Conservation (phyloP, 1,284 basidiomycete species). For the Wallemia mellicola region DNA sequence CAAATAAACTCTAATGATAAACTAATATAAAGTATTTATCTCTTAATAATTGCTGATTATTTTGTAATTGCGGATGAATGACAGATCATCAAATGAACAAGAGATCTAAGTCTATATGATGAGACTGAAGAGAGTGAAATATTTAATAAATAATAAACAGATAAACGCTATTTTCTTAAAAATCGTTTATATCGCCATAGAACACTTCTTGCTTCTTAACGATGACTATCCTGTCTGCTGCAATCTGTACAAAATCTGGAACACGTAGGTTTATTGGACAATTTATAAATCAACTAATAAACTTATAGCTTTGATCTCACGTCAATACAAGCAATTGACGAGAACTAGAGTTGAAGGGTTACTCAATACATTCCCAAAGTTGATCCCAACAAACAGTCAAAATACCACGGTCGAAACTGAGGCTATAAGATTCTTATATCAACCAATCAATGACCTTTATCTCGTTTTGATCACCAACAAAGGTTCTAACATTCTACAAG, state of each 20-base stretch:
- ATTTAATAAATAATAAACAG: no score
- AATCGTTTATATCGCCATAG: no score
- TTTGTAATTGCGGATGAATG: no score
- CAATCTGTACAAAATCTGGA: conserved; percentile 74
- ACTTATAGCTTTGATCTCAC: conserved; percentile 58
- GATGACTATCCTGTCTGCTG: conserved; percentile 68
- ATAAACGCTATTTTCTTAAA: no score
- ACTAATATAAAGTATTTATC: no score
- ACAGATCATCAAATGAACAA: no score
- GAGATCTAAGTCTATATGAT: no score
- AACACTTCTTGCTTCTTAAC: background rate
- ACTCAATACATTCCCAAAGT: conserved; percentile 85
- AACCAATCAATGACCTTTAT: conserved; percentile 90
- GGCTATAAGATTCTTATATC: conserved; percentile 91
- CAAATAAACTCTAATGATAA: no score
- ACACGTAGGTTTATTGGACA: conserved; percentile 30
- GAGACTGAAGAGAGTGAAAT: no score
- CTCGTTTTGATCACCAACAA: conserved; percentile 96
- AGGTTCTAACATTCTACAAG: conserved; percentile 88
- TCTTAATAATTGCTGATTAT: no score
- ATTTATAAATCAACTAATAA: background rate
- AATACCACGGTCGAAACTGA: conserved; percentile 83
- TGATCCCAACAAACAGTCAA: conserved; percentile 85
- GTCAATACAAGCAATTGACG: conserved; percentile 84
- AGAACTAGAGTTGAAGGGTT: conserved; percentile 77